These are phyloP conservation scores for Tulasnella sp. DNA, from an alignment of 768 basidiomycete species.

Conservation along the genomic window DNA sequence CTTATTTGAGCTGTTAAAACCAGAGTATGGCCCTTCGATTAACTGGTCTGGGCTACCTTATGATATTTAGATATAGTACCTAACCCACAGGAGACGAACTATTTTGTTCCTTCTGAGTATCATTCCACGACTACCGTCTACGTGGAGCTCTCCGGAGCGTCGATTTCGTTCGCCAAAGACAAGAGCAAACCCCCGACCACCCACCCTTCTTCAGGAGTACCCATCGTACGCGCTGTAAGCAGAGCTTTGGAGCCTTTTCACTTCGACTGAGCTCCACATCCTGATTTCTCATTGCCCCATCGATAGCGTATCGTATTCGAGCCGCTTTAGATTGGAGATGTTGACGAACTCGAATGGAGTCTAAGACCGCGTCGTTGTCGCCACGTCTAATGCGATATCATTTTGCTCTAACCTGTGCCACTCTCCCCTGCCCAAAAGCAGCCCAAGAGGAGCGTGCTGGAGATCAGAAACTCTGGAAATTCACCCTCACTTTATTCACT, in stretches of 20 bases:
- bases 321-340: too few relatives aligned
- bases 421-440: too few relatives aligned
- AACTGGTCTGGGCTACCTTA: neutral
- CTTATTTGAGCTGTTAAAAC: neutral
- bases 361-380: too few relatives aligned
- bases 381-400: too few relatives aligned
- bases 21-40: neutral
- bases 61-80: neutral
- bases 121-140: neutral
- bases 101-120: neutral
- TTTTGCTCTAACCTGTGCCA: too few relatives aligned
- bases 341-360: too few relatives aligned
- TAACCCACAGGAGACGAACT: neutral
- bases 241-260: too few relatives aligned
- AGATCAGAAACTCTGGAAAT: too few relatives aligned
- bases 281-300: neutral
- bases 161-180: neutral
- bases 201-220: neutral
- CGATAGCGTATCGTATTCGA: too few relatives aligned
- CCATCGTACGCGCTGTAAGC: neutral
- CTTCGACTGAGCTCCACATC: neutral
- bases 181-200: neutral
- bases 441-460: too few relatives aligned
- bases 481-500: too few relatives aligned
- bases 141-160: neutral